Evolutionary conservation across 148 eudicot species (phyloP).

Genomic region (Heliamphora exappendiculata): DNA sequence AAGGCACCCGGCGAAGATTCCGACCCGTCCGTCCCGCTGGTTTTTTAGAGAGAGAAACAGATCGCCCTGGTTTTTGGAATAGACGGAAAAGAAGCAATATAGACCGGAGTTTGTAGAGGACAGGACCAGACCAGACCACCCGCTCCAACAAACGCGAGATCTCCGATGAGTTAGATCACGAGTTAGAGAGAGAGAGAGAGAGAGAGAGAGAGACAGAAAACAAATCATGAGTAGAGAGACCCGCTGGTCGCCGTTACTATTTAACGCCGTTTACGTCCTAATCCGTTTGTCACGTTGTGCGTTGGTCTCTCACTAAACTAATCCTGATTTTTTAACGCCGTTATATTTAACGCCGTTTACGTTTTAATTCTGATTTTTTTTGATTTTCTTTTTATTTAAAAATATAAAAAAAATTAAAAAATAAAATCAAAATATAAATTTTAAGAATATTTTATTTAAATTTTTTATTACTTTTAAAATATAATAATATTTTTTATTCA

Average conservation of each 20-base stretch:
- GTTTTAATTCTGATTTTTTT: no score
- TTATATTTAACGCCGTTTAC: no score
- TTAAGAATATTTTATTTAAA: no score
- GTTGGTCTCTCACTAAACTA: no score
- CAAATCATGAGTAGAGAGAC: background rate
- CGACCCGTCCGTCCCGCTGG: slow-evolving; percentile 5
- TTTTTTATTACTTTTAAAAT: no score
- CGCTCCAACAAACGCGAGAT: slow-evolving; percentile 12
- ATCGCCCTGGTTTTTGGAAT: background rate
- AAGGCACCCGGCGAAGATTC: slow-evolving; percentile 17
- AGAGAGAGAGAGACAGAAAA: background rate
- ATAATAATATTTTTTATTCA: no score
- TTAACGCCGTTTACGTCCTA: background rate
- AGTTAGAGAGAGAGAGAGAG: slow-evolving; percentile 9
- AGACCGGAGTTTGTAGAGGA: background rate
- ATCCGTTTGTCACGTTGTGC: background rate
- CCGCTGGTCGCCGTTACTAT: slow-evolving; percentile 9
- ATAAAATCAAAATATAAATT: no score
- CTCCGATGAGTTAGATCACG: slow-evolving; percentile 17
- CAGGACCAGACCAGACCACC: background rate
- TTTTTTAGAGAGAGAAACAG: slow-evolving; percentile 1
- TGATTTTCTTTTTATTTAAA: no score
- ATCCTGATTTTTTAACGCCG: no score
- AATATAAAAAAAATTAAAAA: no score
- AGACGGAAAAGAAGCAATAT: background rate